These are phyloP conservation scores for Mycena crocata DNA, from an alignment of 768 basidiomycete genomes.

Conservation along the genomic window DNA sequence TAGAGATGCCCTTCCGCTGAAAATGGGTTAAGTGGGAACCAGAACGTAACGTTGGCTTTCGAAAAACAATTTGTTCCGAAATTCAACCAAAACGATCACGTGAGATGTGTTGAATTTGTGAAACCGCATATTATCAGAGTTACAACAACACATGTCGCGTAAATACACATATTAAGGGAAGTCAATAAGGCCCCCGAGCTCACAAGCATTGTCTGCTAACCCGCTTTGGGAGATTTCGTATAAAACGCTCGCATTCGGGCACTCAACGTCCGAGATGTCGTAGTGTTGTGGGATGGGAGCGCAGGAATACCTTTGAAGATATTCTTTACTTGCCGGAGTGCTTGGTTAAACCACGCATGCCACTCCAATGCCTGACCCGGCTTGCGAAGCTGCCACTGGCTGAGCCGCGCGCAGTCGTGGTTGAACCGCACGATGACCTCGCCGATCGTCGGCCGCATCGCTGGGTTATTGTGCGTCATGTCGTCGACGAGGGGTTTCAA, in stretches of 20 bases:
- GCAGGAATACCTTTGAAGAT: slow-evolving; percentile 19
- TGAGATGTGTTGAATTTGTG: too few species aligned
- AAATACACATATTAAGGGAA: too few species aligned
- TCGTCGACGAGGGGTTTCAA: slow-evolving; percentile 39
- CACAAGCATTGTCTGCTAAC: slow-evolving; percentile 42
- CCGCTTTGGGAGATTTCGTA: slow-evolving; percentile 17
- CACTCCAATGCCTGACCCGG: slow-evolving; percentile 29
- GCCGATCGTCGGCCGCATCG: slow-evolving; percentile 42
- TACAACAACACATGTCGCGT: too few species aligned
- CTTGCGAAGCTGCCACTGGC: slow-evolving; percentile 37
- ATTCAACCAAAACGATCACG: too few species aligned
- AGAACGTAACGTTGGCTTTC: too few species aligned
- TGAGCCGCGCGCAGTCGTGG: slow-evolving; percentile 27
- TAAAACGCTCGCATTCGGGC: slow-evolving; percentile 28
- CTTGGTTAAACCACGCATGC: slow-evolving; percentile 27
- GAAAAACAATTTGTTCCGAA: too few species aligned
- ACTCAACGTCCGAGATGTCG: slow-evolving; percentile 5
- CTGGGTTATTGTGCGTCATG: slow-evolving; percentile 44
- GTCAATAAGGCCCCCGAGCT: not conserved
- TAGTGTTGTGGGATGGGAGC: not conserved
- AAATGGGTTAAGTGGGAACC: too few species aligned
- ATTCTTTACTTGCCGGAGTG: slow-evolving; percentile 12
- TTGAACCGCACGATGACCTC: slow-evolving; percentile 40
- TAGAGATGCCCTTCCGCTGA: too few species aligned
- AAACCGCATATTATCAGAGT: too few species aligned